phyloP scores from a whole-genome alignment of 768 basidiomycete species.

The Symmetrospora coprosmae region DNA sequence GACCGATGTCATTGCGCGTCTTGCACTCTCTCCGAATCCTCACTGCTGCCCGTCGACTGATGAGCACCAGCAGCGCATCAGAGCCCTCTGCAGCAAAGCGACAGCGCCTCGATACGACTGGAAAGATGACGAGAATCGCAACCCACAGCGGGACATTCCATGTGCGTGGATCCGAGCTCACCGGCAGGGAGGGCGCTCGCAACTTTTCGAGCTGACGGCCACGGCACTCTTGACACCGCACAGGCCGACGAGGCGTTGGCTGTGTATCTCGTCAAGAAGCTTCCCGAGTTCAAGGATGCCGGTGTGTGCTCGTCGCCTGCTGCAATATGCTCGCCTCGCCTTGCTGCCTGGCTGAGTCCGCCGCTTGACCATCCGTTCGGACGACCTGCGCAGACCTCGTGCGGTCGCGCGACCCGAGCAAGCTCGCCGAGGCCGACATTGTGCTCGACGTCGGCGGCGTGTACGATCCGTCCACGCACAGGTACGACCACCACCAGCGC shows the following conservation, averaged over 20 bases:
- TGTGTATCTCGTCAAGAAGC: slow-evolving; percentile 70
- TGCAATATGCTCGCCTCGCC: background rate
- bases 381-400: slow-evolving; percentile 57
- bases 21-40: too few species aligned
- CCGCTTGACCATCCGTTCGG: background rate
- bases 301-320: slow-evolving; percentile 41
- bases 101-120: too few species aligned
- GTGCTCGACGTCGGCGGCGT: slow-evolving; percentile 87
- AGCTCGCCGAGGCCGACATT: slow-evolving; percentile 70
- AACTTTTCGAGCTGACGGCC: too few species aligned
- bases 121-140: too few species aligned
- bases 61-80: too few species aligned
- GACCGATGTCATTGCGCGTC: too few species aligned
- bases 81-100: too few species aligned
- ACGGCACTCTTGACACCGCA: too few species aligned
- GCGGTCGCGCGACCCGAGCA: slow-evolving; percentile 56
- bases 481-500: slow-evolving; percentile 93
- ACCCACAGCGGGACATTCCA: too few species aligned
- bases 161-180: too few species aligned
- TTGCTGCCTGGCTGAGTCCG: background rate
- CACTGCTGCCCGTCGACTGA: too few species aligned
- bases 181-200: too few species aligned
- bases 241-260: slow-evolving; percentile 96
- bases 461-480: slow-evolving; percentile 61
- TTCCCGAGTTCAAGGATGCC: slow-evolving; percentile 58